Conservation (phyloP, 2,329 filamentous ascomycete genomes). For the Simplicillium sp. region DNA sequence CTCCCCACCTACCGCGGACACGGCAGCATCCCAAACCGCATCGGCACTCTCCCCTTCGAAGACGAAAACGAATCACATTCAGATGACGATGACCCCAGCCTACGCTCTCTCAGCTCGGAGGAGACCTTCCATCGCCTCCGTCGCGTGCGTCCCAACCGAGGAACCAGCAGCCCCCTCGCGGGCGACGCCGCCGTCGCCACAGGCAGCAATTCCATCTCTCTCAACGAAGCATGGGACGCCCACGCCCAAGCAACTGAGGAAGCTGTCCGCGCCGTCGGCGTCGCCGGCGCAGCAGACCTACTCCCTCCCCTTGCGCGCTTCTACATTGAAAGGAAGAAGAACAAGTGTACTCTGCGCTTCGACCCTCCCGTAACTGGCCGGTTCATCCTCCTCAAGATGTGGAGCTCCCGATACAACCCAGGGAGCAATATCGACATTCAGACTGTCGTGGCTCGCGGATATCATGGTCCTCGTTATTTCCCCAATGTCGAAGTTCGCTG, state of each 20-base stretch:
- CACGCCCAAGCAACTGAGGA: constrained; percentile 46
- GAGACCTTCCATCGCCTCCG: constrained; percentile 14
- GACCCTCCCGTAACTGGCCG: constrained; percentile 72
- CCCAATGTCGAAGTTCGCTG: constrained; percentile 56
- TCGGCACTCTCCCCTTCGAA: constrained; percentile 46
- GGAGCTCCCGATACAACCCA: constrained; percentile 63
- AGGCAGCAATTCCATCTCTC: constrained; percentile 10
- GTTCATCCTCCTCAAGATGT: constrained; percentile 83
- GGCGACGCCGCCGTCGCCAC: constrained; percentile 7
- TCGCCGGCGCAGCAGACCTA: constrained; percentile 21
- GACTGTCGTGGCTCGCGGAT: constrained; percentile 74
- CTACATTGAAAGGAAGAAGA: constrained; percentile 73
- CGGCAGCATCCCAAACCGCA: constrained; percentile 31
- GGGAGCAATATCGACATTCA: constrained; percentile 78
- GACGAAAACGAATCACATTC: constrained; percentile 27
- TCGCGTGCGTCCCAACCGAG: constrained; percentile 14
- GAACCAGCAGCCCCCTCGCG: constrained; percentile 11
- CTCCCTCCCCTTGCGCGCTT: constrained; percentile 55
- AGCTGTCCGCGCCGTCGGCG: constrained; percentile 45
- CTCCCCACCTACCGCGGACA: background rate
- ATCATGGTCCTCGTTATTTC: constrained; percentile 77
- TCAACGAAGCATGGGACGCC: constrained; percentile 31
- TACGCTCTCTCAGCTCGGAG: constrained; percentile 13
- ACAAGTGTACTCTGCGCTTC: constrained; percentile 79
- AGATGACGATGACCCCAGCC: constrained; percentile 14